A percentile compares a stretch with the other conserved stretches of the same genome.
Evolutionary conservation across 1,139 yeast species (phyloP).

Genomic region (Casaregolazyma suthepensis): DNA sequence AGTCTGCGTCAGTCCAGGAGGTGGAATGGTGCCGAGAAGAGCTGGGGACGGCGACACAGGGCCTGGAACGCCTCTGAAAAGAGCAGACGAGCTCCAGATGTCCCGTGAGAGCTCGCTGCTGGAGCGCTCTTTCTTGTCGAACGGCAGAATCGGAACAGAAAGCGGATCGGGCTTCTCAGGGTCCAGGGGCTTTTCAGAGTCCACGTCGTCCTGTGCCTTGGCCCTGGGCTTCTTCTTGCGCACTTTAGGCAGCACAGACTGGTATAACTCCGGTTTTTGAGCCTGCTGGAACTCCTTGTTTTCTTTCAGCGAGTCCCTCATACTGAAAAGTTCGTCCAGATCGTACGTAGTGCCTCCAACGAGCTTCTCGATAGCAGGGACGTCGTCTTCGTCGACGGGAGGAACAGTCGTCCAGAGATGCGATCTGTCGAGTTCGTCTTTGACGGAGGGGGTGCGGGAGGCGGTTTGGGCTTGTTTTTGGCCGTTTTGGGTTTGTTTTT

Average conservation of each 20-base stretch:
- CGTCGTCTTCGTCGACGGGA: background rate
- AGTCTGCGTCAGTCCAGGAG: background rate
- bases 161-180: background rate
- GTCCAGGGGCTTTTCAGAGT: background rate
- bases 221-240: background rate
- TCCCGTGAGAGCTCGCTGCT: background rate
- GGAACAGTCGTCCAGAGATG: background rate
- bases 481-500: too few species aligned
- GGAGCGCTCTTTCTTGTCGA: background rate
- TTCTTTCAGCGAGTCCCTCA: constrained; percentile 45
- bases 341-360: constrained; percentile 36
- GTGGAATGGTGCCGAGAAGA: background rate
- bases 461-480: too few species aligned
- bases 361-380: background rate
- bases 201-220: background rate
- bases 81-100: background rate
- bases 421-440: background rate
- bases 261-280: constrained; percentile 6
- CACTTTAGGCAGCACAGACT: constrained; percentile 4
- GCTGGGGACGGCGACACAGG: background rate
- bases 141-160: background rate
- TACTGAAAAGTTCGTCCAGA: constrained; percentile 48
- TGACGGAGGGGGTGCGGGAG: background rate
- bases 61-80: background rate
- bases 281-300: constrained; percentile 24